These are phyloP conservation scores for Aureobasidium sp. DNA, from an alignment of 2,329 filamentous ascomycete species.

Conservation along the genomic window DNA sequence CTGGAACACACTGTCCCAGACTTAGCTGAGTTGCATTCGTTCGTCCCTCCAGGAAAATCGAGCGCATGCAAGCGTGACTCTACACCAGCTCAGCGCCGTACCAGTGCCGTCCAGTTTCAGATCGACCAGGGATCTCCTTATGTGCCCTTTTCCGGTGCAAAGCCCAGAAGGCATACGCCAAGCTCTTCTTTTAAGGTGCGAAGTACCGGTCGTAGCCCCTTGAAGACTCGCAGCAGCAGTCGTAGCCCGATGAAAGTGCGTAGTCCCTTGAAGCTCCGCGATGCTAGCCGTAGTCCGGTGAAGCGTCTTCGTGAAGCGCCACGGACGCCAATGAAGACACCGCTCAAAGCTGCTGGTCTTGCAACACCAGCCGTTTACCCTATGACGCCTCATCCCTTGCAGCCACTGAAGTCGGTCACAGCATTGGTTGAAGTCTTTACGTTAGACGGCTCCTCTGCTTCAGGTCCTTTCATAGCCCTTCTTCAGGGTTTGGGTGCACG, in stretches of 20 bases:
- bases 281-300: constrained; percentile 16
- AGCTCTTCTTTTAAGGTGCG: not conserved
- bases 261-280: not conserved
- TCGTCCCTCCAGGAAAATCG: not conserved
- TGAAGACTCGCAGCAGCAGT: not conserved
- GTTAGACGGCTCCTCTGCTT: constrained; percentile 26
- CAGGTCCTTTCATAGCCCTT: constrained; percentile 24
- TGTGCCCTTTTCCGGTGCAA: not conserved
- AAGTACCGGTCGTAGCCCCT: not conserved
- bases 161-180: constrained; percentile 12
- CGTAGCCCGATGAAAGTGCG: not conserved
- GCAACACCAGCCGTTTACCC: constrained; percentile 21
- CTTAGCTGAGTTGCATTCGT: not conserved
- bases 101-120: not conserved
- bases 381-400: constrained; percentile 28
- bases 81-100: not conserved
- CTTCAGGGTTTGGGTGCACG: constrained; percentile 27
- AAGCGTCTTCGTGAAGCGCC: constrained; percentile 17
- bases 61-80: not conserved
- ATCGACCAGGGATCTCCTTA: not conserved
- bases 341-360: constrained; percentile 21
- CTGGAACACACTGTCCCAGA: not conserved
- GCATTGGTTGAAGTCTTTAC: constrained; percentile 29
- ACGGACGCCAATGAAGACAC: constrained; percentile 16
- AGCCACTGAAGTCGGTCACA: constrained; percentile 24